Conservation (phyloP, 257 asterid genomes). For the Perilla frutescens region DNA sequence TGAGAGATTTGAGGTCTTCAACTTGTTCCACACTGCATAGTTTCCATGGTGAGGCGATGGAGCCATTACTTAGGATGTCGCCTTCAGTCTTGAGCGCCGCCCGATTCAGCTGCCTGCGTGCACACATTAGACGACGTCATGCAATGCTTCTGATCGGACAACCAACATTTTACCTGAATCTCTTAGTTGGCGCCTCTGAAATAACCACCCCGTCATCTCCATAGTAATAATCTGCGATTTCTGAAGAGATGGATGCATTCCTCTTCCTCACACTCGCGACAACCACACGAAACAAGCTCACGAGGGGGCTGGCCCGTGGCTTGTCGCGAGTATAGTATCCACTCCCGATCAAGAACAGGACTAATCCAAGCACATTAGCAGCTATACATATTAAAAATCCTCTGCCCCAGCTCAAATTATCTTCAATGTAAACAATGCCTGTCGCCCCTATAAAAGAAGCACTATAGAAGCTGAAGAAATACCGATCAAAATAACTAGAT, state of each 20-base stretch:
- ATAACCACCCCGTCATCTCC: constrained; percentile 42
- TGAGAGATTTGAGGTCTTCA: constrained; percentile 49
- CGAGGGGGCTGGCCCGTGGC: constrained; percentile 50
- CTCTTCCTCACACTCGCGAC: constrained; percentile 54
- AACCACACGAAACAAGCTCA: constrained; percentile 43
- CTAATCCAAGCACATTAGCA: constrained; percentile 38
- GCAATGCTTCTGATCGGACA: not conserved
- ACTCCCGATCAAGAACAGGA: constrained; percentile 45
- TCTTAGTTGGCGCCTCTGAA: constrained; percentile 30
- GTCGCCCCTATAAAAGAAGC: constrained; percentile 36
- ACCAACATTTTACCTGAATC: constrained; percentile 40
- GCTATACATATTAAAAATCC: constrained; percentile 42
- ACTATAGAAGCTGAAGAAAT: constrained; percentile 39
- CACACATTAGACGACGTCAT: too few relatives aligned
- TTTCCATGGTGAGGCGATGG: constrained; percentile 42
- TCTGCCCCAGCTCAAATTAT: constrained; percentile 51
- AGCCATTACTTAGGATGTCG: constrained; percentile 40
- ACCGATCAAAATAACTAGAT: constrained; percentile 52
- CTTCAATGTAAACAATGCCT: constrained; percentile 53
- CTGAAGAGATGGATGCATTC: constrained; percentile 19
- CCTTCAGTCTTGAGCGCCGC: constrained; percentile 46
- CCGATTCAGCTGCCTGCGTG: constrained; percentile 39
- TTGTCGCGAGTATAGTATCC: constrained; percentile 36
- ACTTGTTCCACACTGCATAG: constrained; percentile 52
- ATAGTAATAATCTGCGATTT: constrained; percentile 34